phyloP scores from a whole-genome alignment of 2,329 filamentous ascomycete species.

The Fusarium algeriense region DNA sequence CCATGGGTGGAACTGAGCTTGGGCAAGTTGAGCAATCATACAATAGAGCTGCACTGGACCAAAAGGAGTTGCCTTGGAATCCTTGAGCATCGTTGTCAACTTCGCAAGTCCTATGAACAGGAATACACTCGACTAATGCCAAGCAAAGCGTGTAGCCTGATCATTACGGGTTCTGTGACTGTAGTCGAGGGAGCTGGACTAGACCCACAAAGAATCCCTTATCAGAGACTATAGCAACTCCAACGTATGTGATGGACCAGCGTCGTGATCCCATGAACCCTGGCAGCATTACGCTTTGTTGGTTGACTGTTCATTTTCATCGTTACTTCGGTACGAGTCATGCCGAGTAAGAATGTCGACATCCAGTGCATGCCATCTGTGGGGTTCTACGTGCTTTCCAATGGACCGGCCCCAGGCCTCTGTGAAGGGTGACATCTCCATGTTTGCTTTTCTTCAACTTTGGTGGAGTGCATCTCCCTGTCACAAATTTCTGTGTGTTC shows the following conservation, averaged over 20 bases:
- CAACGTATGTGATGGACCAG: background rate
- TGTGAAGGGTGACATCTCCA: constrained; percentile 4
- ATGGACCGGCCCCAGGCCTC: constrained; percentile 3
- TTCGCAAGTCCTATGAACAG: background rate
- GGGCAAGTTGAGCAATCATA: background rate
- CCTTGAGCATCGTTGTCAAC: background rate
- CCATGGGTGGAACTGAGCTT: background rate
- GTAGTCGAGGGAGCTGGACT: constrained; percentile 20
- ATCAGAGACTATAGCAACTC: constrained; percentile 1
- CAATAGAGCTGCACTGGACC: background rate
- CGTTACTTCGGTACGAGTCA: constrained; percentile 14
- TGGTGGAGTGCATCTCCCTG: constrained; percentile 5
- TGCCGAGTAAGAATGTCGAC: constrained; percentile 2
- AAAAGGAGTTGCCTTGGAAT: background rate
- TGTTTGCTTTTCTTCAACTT: constrained; percentile 10
- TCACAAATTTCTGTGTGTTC: background rate
- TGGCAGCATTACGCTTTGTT: background rate
- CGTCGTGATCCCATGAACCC: constrained; percentile 10
- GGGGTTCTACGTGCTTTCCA: constrained; percentile 3
- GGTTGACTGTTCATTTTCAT: constrained; percentile 7
- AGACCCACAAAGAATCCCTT: constrained; percentile 16
- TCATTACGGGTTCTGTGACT: background rate
- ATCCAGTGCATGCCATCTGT: background rate
- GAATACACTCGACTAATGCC: background rate
- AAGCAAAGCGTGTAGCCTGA: constrained; percentile 5